phyloP scores from a whole-genome alignment of 495 filamentous ascomycete species.

The Podospora sp. region DNA sequence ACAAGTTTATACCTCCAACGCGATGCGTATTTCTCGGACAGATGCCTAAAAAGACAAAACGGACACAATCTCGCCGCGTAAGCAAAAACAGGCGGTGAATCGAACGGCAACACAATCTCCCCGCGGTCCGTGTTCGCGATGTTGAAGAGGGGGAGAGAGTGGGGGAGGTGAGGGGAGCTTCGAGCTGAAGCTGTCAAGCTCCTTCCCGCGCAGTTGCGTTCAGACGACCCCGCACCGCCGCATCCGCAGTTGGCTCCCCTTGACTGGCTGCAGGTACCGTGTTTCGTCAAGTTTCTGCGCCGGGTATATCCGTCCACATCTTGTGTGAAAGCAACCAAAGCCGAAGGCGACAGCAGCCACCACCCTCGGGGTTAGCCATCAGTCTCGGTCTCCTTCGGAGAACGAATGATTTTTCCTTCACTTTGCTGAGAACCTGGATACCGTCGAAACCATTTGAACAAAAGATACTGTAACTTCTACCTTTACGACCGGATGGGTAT shows the following conservation, averaged over 20 bases:
- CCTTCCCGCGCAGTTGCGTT: slow-evolving; percentile 1
- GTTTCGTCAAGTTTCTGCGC: slow-evolving; percentile 1
- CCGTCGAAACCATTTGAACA: background rate
- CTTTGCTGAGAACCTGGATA: background rate
- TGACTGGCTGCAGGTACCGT: background rate
- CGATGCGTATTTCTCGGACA: too few relatives aligned
- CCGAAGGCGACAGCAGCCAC: background rate
- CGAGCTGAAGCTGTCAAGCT: background rate
- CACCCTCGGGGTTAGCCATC: background rate
- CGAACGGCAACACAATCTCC: background rate
- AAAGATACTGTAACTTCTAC: background rate
- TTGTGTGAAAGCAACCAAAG: background rate
- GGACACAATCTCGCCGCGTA: background rate
- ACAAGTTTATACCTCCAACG: too few relatives aligned
- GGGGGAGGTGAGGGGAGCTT: background rate
- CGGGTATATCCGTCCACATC: background rate
- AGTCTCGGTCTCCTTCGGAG: background rate
- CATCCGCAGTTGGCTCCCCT: background rate
- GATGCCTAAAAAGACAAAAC: too few relatives aligned
- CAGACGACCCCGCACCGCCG: background rate
- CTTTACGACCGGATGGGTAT: background rate
- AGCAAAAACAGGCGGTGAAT: slow-evolving; percentile 4
- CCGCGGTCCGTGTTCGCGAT: background rate
- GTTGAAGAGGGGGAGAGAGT: background rate
- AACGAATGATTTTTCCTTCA: background rate